These are phyloP conservation scores for Venturiaceae sp. DNA, from an alignment of 2,329 filamentous ascomycete species.

Conservation along the genomic window DNA sequence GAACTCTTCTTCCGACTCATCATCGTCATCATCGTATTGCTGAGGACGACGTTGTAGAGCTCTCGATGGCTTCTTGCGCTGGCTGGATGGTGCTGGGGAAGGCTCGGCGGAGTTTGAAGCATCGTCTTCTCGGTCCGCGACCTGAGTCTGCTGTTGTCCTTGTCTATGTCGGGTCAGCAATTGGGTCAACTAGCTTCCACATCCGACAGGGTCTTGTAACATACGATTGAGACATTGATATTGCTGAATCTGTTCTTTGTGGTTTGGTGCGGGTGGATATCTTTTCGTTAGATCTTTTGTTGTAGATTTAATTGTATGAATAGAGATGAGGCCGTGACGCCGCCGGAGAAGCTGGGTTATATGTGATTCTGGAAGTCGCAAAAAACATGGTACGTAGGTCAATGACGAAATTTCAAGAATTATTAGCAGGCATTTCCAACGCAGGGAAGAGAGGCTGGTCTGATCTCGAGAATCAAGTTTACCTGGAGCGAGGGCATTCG, in stretches of 20 bases:
- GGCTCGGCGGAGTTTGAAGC: background rate
- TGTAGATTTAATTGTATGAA: background rate
- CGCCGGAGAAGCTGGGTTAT: background rate
- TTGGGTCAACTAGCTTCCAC: background rate
- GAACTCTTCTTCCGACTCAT: constrained; percentile 32
- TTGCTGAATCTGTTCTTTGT: constrained; percentile 10
- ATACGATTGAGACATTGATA: constrained; percentile 14
- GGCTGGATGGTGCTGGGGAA: constrained; percentile 6
- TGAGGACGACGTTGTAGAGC: constrained; percentile 10
- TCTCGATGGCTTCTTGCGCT: constrained; percentile 14
- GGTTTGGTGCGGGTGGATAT: background rate
- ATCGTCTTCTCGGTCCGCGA: background rate
- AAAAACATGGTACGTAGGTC: background rate
- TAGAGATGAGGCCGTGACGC: too few species aligned
- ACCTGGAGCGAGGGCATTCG: background rate
- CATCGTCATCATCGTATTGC: constrained; percentile 16
- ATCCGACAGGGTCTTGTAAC: constrained; percentile 9
- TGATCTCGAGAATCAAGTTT: constrained; percentile 2
- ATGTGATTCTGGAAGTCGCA: background rate
- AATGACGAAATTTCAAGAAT: background rate
- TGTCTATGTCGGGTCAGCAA: background rate
- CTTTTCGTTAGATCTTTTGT: background rate
- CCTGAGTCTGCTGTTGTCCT: background rate
- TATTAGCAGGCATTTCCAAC: background rate
- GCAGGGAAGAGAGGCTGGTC: background rate